Evolutionary conservation across 345 rosid species (phyloP).

Genomic region (Gossypium australe): DNA sequence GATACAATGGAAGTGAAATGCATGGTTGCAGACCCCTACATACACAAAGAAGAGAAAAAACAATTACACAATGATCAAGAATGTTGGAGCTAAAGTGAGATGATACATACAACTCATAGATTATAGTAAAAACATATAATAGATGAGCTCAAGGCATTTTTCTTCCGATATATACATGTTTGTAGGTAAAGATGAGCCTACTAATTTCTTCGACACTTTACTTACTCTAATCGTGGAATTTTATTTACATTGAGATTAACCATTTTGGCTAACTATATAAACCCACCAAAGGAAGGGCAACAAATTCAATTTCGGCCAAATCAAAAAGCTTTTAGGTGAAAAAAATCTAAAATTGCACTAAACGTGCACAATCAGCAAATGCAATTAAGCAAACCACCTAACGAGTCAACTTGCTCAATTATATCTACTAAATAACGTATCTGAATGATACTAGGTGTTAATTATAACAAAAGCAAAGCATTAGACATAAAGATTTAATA

Average conservation of each 20-base stretch:
- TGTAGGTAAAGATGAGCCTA: not conserved
- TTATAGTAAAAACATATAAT: not conserved
- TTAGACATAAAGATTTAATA: not conserved
- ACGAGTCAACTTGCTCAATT: not conserved
- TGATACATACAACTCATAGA: not conserved
- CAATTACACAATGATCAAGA: not conserved
- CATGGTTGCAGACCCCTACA: constrained; percentile 94
- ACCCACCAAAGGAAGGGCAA: too few relatives aligned
- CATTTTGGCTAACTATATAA: not conserved
- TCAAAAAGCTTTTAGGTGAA: not conserved
- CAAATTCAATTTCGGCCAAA: not conserved
- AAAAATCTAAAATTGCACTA: not conserved
- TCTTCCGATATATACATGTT: not conserved
- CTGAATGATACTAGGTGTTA: not conserved
- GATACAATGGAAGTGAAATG: constrained; percentile 98
- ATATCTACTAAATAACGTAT: not conserved
- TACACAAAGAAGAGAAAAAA: not conserved
- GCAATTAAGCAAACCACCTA: not conserved
- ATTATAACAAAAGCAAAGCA: not conserved
- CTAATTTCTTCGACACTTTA: not conserved
- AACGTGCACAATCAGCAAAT: not conserved
- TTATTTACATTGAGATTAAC: not conserved
- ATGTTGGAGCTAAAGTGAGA: not conserved
- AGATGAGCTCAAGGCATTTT: not conserved
- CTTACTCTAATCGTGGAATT: not conserved